phyloP scores from a whole-genome alignment of 2,329 filamentous ascomycete genomes.

The Xylaria sp. region DNA sequence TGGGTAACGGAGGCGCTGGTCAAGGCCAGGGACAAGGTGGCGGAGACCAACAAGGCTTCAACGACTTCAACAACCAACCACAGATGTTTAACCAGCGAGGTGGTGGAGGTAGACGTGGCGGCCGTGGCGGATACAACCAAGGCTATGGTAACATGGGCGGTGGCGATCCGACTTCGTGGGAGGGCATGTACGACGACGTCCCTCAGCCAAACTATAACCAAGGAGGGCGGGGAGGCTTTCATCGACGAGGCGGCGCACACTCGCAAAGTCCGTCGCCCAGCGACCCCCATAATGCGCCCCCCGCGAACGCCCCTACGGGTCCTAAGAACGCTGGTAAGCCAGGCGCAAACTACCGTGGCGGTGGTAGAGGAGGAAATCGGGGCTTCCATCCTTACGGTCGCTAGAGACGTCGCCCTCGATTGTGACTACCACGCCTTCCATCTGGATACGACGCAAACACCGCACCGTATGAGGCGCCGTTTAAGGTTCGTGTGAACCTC shows the following conservation, averaged over 20 bases:
- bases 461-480: neutral
- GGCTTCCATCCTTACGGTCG: slow-evolving; percentile 77
- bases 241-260: slow-evolving; percentile 42
- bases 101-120: slow-evolving; percentile 35
- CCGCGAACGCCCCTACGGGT: slow-evolving; percentile 86
- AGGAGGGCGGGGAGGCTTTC: slow-evolving; percentile 47
- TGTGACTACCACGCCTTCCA: neutral
- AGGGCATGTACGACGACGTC: slow-evolving; percentile 97
- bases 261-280: slow-evolving; percentile 45
- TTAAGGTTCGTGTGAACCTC: neutral
- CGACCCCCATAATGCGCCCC: slow-evolving; percentile 63
- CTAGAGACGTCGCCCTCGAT: slow-evolving; percentile 14
- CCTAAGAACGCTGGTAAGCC: slow-evolving; percentile 94
- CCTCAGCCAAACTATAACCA: slow-evolving; percentile 73
- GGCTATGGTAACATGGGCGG: slow-evolving; percentile 44
- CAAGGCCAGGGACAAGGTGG: slow-evolving; percentile 42
- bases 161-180: slow-evolving; percentile 83
- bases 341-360: slow-evolving; percentile 90
- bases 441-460: neutral
- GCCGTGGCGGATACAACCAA: slow-evolving; percentile 43
- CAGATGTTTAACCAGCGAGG: slow-evolving; percentile 35
- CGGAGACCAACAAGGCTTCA: slow-evolving; percentile 33
- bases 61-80: slow-evolving; percentile 32
- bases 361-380: slow-evolving; percentile 73
- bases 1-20: slow-evolving; percentile 30